A percentile compares a stretch with the other conserved stretches of the same genome.
These are phyloP conservation scores for Microsporum ferrugineum DNA, from an alignment of 2,329 filamentous ascomycete species.

Conservation along the genomic window DNA sequence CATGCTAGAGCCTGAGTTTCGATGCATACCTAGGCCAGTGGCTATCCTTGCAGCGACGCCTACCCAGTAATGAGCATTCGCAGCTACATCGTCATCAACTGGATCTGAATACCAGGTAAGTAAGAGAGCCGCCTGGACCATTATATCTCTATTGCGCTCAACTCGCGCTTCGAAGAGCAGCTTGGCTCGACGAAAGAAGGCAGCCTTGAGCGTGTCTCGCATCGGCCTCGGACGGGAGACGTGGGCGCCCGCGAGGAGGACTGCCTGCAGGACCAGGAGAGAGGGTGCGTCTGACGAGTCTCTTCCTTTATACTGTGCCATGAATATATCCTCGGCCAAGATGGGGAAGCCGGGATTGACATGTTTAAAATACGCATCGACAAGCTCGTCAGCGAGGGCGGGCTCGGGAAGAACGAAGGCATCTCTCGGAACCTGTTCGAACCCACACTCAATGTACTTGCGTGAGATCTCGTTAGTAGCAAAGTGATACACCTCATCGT, in stretches of 20 bases:
- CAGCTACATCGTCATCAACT: conserved; percentile 43
- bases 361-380: conserved; percentile 41
- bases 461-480: conserved; percentile 35
- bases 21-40: conserved; percentile 45
- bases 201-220: conserved; percentile 36
- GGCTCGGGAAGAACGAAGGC: conserved; percentile 41
- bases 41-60: conserved; percentile 43
- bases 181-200: conserved; percentile 44
- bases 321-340: conserved; percentile 42
- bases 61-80: conserved; percentile 45
- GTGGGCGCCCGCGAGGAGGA: conserved; percentile 43
- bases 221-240: conserved; percentile 33
- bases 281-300: conserved; percentile 37
- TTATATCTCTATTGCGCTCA: conserved; percentile 43
- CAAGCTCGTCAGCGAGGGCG: conserved; percentile 39
- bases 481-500: conserved; percentile 35
- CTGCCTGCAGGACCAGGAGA: conserved; percentile 40
- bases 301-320: conserved; percentile 39
- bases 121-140: conserved; percentile 45
- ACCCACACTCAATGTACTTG: conserved; percentile 33
- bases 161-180: conserved; percentile 43
- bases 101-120: conserved; percentile 46
- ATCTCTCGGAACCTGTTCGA: conserved; percentile 37
- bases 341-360: conserved; percentile 44
- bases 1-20: conserved; percentile 31